Evolutionary conservation across 805 yeast species (phyloP), one percentile per base, ranked within the genome.

Genomic region (Saccharomyces eubayanus): DNA sequence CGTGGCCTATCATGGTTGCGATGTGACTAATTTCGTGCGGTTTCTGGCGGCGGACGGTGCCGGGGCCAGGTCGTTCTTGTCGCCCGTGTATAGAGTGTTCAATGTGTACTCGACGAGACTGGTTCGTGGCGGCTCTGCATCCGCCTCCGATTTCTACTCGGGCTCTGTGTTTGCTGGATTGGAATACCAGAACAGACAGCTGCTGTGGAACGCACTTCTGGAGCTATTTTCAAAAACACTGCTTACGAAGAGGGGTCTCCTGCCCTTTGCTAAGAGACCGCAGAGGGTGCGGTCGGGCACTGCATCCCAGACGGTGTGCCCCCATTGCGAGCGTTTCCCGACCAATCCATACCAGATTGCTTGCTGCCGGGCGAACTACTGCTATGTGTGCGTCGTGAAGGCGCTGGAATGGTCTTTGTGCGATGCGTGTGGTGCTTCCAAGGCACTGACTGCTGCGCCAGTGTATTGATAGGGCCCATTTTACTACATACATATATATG

Each of bases 141-240:
- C 55, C 28, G 36, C 20, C 43, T 36, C 43, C 10, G 43, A 36
- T 16, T 61, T 59, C 30, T 59, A 60, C 51, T 57, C 56, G 40
- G 53, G 56, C 31, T 50, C 65, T 6, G 56, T 64, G 6, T 52
- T 53, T 29, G 58, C 65, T 1, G 60, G 60, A 12, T 52, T 62
- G 24, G 63, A 64, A 46, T 62, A 56, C 49, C 68, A 63, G 31
- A 66, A 66, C 53, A 53, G 67, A 43, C 71, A 67, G 51, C 54
- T 67, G 9, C 52, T 67, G 5, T 67, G 69, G 69, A 65, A 64
- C 49, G 61, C 69, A 1, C 55, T 65, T 1, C 50, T 67, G 14
- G 69, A 67, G 45, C 49, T 67, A 11, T 57, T 67, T 24, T 63
- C 59, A 45, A 52, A 51, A 2, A 53, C 64, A 2, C 48, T 65